Evolutionary conservation across 1,284 basidiomycete genomes (phyloP).

Genomic region (Ustilago crameri): DNA sequence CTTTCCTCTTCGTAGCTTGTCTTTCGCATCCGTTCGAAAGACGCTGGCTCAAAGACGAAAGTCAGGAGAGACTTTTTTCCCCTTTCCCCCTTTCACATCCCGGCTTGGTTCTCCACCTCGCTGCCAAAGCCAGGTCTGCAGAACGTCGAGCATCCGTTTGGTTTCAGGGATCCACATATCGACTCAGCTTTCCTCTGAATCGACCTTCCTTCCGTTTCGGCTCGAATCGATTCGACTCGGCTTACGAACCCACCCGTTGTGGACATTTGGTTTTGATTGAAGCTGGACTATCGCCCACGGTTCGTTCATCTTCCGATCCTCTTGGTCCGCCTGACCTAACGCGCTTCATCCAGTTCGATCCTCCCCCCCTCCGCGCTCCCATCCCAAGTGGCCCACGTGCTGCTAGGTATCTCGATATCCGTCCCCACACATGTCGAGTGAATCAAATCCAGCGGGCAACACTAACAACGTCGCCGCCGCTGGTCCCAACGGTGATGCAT

Average conservation of each 20-base stretch:
- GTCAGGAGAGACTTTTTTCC: slow-evolving; percentile 17
- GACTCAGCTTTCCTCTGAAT: slow-evolving; percentile 27
- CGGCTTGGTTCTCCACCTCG: slow-evolving; percentile 21
- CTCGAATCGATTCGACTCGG: slow-evolving; percentile 9
- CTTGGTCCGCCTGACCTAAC: slow-evolving; percentile 5
- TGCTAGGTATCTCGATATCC: slow-evolving; percentile 44
- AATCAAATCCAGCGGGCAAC: slow-evolving; percentile 45
- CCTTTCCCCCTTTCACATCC: slow-evolving; percentile 11
- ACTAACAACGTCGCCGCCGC: slow-evolving; percentile 39
- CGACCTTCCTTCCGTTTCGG: slow-evolving; percentile 8
- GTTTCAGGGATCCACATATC: slow-evolving; percentile 8
- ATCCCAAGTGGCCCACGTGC: slow-evolving; percentile 25
- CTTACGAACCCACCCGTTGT: slow-evolving; percentile 16
- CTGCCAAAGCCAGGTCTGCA: slow-evolving; percentile 12
- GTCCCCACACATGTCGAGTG: slow-evolving; percentile 53
- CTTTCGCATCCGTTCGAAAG: slow-evolving; percentile 27
- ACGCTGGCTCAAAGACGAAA: slow-evolving; percentile 22
- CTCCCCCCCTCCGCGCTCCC: slow-evolving; percentile 3
- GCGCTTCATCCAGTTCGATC: no score
- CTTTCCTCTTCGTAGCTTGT: slow-evolving; percentile 22
- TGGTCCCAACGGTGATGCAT: slow-evolving; percentile 48
- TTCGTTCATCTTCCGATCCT: slow-evolving; percentile 4
- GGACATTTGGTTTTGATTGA: slow-evolving; percentile 8
- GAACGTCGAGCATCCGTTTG: slow-evolving; percentile 15
- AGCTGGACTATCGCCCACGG: not conserved